Base-by-base conservation (phyloP, 75 land plant species). In the Larix kaempferi region DNA sequence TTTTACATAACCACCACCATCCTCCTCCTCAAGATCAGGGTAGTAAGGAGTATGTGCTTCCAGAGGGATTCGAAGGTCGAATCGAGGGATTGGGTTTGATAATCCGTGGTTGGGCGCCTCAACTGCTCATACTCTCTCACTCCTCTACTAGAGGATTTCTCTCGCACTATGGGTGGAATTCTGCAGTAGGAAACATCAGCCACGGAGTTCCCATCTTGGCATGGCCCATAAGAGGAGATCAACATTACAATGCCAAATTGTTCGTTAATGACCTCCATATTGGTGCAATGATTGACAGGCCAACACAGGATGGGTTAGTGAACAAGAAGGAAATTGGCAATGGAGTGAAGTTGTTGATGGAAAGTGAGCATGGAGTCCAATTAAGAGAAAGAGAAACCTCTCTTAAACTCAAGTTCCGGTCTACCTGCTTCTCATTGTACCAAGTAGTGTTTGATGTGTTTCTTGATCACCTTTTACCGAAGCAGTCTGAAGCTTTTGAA, bases 121-220 rank as follows among this genome's bases (percentile, higher is more conserved):
- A 80, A 56, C 22, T 44, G 26, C 59, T 54, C 39, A 26, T 79
- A 12, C 52, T 79, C 23, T 52, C 29, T 6, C 81, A 83, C 76
- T 14, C 49, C 12, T 41, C 85, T 0, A 44, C 76, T 1, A 78
- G 78, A 26, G 85, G 82, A 17, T 79, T 78, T 41, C 10, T 83
- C 21, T 80, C 78, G 59, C 85, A 83, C 56, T 83, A 82, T 44
- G 85, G 85, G 4, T 83, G 84, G 84, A 78, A 83, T 54, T 79
- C 81, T 1, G 54, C 62, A 4, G 25, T 29, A 4, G 44, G 76
- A 83, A 6, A 61, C 60, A 62, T 63, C 76, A 0, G 73, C 75
- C 3, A 16, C 7, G 85, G 81, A 3, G 78, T 79, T 56, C 76
- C 77, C 15, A 56, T 83, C 1, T 17, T 79, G 22, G 83, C 74